Base-by-base conservation (phyloP, 805 yeast species). In the Metschnikowia reukaufii region DNA sequence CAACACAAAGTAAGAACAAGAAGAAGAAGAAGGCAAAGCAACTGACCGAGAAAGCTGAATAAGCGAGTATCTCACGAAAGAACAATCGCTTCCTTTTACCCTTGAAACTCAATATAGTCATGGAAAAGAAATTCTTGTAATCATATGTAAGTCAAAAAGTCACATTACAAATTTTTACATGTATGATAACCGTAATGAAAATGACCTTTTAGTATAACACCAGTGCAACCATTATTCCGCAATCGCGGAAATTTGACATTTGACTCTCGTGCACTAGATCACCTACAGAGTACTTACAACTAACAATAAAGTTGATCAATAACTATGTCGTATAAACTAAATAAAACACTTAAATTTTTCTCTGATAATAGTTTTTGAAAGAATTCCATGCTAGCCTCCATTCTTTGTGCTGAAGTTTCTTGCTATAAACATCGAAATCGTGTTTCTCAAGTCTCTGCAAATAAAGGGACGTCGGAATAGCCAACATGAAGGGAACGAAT, bases 311-410 rank as follows among this genome's bases (percentile, higher is more conserved):
- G n/a, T n/a, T n/a, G n/a, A n/a, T n/a, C n/a, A n/a, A 25, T 25
- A 9, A 25, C 29, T 25, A 25, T 4, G 8, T 25, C 12, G 12
- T 9, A 13, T 9, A 9, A 25, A 3, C 8, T 31, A 6, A 15
- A 31, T 6, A 31, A 3, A 4, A 13, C 15, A 10, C 29, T 37
- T 16, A 76, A 18, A 78, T 60, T 18, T 41, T 54, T 43, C 81
- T 64, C 42, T 54, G 60, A 48, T 66, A 66, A 59, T 78, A 82
- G 39, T 70, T 66, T 50, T 68, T 64, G 65, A 78, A 84, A 6
- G 83, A 68, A 16, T 75, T 70, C 79, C 81, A 83, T 8, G 88
- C 83, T 40, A 84, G 65, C 49, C 80, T 69, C 89, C 89, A 85
- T 54, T 83, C 88, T 48, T 74, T 72, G 44, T 67, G 69, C 25